Evolutionary conservation across 345 rosid species (phyloP).

Genomic region (Moringa oleifera): DNA sequence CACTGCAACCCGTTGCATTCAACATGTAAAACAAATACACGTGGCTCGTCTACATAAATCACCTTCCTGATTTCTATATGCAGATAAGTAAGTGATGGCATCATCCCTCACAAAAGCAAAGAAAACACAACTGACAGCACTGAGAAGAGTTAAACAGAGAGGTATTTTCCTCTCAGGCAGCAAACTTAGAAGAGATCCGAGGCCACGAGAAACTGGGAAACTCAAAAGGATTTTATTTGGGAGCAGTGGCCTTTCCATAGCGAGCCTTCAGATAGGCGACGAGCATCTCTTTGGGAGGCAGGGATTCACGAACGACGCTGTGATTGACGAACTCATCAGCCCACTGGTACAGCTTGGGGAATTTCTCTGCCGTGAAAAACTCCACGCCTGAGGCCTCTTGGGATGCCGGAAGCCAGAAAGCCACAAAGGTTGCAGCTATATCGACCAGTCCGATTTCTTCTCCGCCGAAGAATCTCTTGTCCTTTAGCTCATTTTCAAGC

Average conservation of each 20-base stretch:
- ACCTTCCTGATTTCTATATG: too few species aligned
- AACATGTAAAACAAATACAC: too few species aligned
- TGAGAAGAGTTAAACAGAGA: too few species aligned
- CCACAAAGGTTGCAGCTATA: constrained; percentile 10
- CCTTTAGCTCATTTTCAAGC: constrained; percentile 19
- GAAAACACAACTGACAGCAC: too few species aligned
- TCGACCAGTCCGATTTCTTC: constrained; percentile 11
- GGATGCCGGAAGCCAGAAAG: constrained; percentile 26
- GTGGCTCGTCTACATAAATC: too few species aligned
- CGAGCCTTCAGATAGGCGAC: neutral
- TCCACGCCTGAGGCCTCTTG: constrained; percentile 37
- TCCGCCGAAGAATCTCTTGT: constrained; percentile 22
- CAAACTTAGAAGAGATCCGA: too few species aligned
- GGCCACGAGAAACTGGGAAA: too few species aligned
- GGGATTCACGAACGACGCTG: neutral
- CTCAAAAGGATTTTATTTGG: too few species aligned
- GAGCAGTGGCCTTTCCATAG: neutral
- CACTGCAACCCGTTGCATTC: too few species aligned
- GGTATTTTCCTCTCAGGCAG: too few species aligned
- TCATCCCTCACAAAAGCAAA: too few species aligned
- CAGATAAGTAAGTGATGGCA: too few species aligned
- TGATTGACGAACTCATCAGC: constrained; percentile 7
- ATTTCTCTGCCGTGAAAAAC: constrained; percentile 18
- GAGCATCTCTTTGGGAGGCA: constrained; percentile 12
- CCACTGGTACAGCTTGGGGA: constrained; percentile 15